These are phyloP conservation scores for Starmerella sp. DNA, from an alignment of 805 yeast genomes.

Conservation along the genomic window DNA sequence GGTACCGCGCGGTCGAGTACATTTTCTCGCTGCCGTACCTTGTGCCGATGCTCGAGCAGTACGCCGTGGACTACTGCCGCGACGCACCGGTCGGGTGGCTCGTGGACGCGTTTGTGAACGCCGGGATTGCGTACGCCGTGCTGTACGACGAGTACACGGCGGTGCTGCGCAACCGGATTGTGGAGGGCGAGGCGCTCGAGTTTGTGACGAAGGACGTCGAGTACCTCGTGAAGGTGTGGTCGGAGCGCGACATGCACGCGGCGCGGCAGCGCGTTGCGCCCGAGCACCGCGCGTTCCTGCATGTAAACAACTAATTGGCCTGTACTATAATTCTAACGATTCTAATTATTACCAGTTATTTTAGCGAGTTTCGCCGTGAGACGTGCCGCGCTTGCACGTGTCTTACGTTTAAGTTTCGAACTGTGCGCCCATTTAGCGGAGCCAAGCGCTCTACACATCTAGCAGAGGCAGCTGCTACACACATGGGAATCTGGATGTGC, in stretches of 20 bases:
- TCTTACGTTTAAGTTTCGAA: too few species aligned
- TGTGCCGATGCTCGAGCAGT: conserved; percentile 51
- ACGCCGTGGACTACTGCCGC: conserved; percentile 37
- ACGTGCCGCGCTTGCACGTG: too few species aligned
- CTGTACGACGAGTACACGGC: conserved; percentile 25
- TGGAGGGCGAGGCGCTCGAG: conserved; percentile 14
- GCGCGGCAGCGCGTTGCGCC: conserved; percentile 2
- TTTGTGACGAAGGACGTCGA: conserved; percentile 10
- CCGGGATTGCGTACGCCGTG: conserved; percentile 27
- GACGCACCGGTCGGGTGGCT: conserved; percentile 34
- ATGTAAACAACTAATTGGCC: neutral
- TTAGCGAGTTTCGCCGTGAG: too few species aligned
- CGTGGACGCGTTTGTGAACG: conserved; percentile 30
- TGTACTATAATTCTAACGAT: neutral
- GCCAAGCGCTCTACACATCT: too few species aligned
- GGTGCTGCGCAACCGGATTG: conserved; percentile 16
- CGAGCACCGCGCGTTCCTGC: neutral
- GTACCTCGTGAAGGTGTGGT: conserved; percentile 5
- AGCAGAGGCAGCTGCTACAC: too few species aligned
- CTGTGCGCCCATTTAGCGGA: too few species aligned
- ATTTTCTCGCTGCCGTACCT: conserved; percentile 71
- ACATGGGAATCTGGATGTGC: too few species aligned
- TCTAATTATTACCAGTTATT: too few species aligned
- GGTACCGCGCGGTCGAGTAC: conserved; percentile 51
- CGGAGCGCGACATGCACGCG: neutral